phyloP scores from a whole-genome alignment of 2,329 filamentous ascomycete genomes.

The Fusarium abutilonis region DNA sequence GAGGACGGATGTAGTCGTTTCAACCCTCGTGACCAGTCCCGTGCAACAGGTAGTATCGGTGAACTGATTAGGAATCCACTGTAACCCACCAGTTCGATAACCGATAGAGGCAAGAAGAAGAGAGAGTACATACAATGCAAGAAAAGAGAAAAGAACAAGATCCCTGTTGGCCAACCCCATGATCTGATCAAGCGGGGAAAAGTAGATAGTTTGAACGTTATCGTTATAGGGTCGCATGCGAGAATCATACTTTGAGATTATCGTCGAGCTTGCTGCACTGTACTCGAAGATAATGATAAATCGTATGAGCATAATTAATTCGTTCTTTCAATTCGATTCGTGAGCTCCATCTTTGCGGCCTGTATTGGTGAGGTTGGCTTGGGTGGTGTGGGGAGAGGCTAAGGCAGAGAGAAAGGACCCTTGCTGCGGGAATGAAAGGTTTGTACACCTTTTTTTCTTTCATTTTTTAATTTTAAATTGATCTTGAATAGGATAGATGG shows the following conservation, averaged over 20 bases:
- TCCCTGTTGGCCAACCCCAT: slow-evolving; percentile 5
- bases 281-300: background rate
- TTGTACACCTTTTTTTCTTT: slow-evolving; percentile 31
- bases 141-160: slow-evolving; percentile 1
- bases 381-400: slow-evolving; percentile 39
- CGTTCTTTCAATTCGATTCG: slow-evolving; percentile 8
- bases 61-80: background rate
- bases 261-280: background rate
- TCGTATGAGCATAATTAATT: slow-evolving; percentile 7
- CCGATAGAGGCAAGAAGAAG: slow-evolving; percentile 2
- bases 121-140: background rate
- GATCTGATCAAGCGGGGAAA: slow-evolving; percentile 19
- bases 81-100: background rate
- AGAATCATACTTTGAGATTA: background rate
- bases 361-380: slow-evolving; percentile 5
- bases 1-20: slow-evolving; percentile 11
- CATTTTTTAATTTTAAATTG: too few relatives aligned
- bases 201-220: background rate
- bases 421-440: slow-evolving; percentile 33
- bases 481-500: background rate
- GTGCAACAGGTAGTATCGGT: slow-evolving; percentile 1
- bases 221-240: background rate
- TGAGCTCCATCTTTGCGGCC: slow-evolving; percentile 1
- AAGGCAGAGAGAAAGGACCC: slow-evolving; percentile 31
- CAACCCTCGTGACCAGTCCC: slow-evolving; percentile 13